Evolutionary conservation across 225 moss, liverwort and hornwort species (phyloP).

Genomic region (Polytrichum commune): DNA sequence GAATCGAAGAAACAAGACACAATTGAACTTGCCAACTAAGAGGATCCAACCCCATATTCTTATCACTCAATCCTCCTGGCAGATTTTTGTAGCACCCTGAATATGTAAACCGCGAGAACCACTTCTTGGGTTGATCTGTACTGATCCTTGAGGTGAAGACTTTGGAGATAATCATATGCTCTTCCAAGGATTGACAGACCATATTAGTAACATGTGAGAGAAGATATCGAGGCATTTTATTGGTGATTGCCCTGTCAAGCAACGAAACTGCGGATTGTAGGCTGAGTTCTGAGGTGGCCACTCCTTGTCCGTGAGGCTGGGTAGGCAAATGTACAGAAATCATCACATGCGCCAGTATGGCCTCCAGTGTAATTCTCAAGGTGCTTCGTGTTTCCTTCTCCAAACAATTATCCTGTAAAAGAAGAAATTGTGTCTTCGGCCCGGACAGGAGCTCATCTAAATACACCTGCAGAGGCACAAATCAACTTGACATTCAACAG

Average conservation of each 20-base stretch:
- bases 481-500: neutral
- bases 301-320: slow-evolving; percentile 30
- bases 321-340: slow-evolving; percentile 36
- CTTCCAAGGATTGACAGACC: slow-evolving; percentile 49
- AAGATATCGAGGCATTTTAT: slow-evolving; percentile 47
- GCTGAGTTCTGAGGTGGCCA: slow-evolving; percentile 38
- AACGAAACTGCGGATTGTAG: slow-evolving; percentile 48
- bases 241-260: slow-evolving; percentile 50
- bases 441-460: slow-evolving; percentile 65
- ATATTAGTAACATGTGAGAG: slow-evolving; percentile 47
- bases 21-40: slow-evolving; percentile 36
- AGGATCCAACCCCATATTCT: slow-evolving; percentile 16
- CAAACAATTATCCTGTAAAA: slow-evolving; percentile 32
- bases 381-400: slow-evolving; percentile 26
- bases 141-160: slow-evolving; percentile 9
- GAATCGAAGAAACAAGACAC: slow-evolving; percentile 53
- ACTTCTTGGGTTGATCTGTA: slow-evolving; percentile 25
- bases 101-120: slow-evolving; percentile 39
- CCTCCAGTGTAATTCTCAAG: slow-evolving; percentile 37
- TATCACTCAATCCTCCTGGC: slow-evolving; percentile 7
- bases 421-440: slow-evolving; percentile 57
- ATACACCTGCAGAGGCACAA: slow-evolving; percentile 58
- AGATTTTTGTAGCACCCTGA: slow-evolving; percentile 17
- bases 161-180: slow-evolving; percentile 17
- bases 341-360: slow-evolving; percentile 52